A percentile compares a stretch with the other conserved stretches of the same genome.
Conservation (phyloP, 2,329 filamentous ascomycete species). For the Bipolaris victoriae region DNA sequence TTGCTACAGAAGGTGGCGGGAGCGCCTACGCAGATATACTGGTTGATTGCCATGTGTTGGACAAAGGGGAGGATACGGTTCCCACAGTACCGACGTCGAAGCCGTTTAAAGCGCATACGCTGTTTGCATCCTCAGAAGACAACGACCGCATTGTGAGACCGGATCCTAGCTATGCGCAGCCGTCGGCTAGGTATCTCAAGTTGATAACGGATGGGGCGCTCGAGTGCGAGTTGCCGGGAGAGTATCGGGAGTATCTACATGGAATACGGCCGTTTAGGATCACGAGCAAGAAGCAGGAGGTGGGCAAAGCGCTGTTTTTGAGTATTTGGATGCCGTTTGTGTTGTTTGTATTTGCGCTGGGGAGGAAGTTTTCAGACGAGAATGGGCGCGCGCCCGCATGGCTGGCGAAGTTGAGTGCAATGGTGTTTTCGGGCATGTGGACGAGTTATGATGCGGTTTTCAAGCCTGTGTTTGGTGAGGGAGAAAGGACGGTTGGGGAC, state of each 20-base stretch:
- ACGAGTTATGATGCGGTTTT: slow-evolving; percentile 67
- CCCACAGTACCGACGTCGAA: slow-evolving; percentile 66
- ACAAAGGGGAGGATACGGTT: slow-evolving; percentile 58
- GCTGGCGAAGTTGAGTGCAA: slow-evolving; percentile 61
- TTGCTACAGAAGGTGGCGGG: slow-evolving; percentile 89
- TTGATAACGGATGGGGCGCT: slow-evolving; percentile 78
- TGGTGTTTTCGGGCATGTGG: slow-evolving; percentile 67
- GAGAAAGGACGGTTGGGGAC: slow-evolving; percentile 67
- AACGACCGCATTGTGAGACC: slow-evolving; percentile 63
- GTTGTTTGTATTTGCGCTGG: slow-evolving; percentile 58
- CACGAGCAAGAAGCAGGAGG: slow-evolving; percentile 69
- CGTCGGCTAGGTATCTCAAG: slow-evolving; percentile 82
- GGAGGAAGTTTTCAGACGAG: slow-evolving; percentile 64
- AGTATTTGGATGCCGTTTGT: slow-evolving; percentile 65
- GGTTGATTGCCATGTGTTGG: slow-evolving; percentile 76
- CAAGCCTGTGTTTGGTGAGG: slow-evolving; percentile 78
- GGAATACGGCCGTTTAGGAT: slow-evolving; percentile 72
- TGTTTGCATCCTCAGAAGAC: slow-evolving; percentile 67
- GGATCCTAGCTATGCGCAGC: slow-evolving; percentile 75
- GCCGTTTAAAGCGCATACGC: slow-evolving; percentile 82
- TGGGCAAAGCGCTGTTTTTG: slow-evolving; percentile 70
- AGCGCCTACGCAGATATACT: slow-evolving; percentile 82
- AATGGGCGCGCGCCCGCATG: slow-evolving; percentile 72
- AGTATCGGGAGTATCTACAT: slow-evolving; percentile 77
- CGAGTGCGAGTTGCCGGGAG: slow-evolving; percentile 78